Evolutionary conservation across 169 alveolate species (phyloP).

Genomic region (Ichthyophthirius multifiliis): DNA sequence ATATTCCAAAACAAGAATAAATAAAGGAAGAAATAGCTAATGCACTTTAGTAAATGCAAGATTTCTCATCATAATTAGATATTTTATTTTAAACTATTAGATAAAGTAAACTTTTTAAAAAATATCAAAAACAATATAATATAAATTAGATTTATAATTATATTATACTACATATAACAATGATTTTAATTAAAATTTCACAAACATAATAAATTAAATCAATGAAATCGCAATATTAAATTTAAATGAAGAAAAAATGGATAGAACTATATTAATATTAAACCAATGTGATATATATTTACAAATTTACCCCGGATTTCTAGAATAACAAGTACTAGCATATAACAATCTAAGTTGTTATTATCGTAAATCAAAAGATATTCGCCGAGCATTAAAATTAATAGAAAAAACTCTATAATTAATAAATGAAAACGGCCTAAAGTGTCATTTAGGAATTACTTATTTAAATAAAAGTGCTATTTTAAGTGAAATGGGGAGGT

Average conservation of each 20-base stretch:
- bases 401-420: neutral
- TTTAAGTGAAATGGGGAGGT: conserved; percentile 5
- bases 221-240: neutral
- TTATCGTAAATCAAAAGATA: neutral
- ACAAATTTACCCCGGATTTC: neutral
- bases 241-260: neutral
- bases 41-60: too few species aligned
- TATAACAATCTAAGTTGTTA: neutral
- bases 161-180: too few species aligned
- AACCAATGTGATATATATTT: neutral
- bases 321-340: neutral
- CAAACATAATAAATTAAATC: neutral
- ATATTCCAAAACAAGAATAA: too few species aligned
- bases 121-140: too few species aligned
- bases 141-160: too few species aligned
- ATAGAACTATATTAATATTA: neutral
- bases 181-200: neutral
- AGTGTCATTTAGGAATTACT: neutral
- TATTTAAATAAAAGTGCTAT: conserved; percentile 3
- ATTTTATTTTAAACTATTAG: too few species aligned
- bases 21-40: too few species aligned
- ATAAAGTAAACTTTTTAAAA: too few species aligned
- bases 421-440: neutral
- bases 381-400: neutral
- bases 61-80: too few species aligned